These are phyloP conservation scores for Plasmodium relictum DNA, from an alignment of 169 alveolate genomes.

Conservation along the genomic window DNA sequence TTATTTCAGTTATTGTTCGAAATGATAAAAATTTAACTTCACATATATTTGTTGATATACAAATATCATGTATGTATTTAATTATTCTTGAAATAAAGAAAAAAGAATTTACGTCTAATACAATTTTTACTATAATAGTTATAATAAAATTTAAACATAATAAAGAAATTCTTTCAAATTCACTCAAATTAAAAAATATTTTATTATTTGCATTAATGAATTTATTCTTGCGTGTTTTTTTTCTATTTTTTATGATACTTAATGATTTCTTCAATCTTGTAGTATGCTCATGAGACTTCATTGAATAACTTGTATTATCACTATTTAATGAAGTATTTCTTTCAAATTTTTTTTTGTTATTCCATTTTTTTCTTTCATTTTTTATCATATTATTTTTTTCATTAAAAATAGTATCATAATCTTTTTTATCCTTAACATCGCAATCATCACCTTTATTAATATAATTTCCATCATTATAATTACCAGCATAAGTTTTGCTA, in stretches of 20 bases:
- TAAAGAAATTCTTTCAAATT: constrained; percentile 25
- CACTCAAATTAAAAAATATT: constrained; percentile 29
- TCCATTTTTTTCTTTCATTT: too few relatives aligned
- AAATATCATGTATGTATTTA: constrained; percentile 59
- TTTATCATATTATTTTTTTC: too few relatives aligned
- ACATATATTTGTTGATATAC: constrained; percentile 32
- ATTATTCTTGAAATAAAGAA: constrained; percentile 36
- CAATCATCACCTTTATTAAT: too few relatives aligned
- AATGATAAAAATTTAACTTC: constrained; percentile 57
- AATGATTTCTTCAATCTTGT: background rate
- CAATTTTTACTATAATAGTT: constrained; percentile 28
- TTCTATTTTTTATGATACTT: background rate
- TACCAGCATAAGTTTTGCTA: too few relatives aligned
- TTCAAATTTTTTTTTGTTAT: too few relatives aligned
- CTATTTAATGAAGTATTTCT: too few relatives aligned
- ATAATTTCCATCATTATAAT: too few relatives aligned
- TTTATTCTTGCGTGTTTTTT: background rate
- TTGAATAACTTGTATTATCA: background rate
- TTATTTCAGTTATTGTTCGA: constrained; percentile 40
- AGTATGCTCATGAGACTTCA: background rate
- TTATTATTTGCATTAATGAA: background rate
- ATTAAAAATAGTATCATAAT: too few relatives aligned
- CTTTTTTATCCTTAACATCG: too few relatives aligned
- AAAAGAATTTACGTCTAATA: constrained; percentile 20
- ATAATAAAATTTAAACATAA: constrained; percentile 46